Base-by-base conservation (phyloP, 192 early-diverging fungal species). In the Phycomyces blakesleeanus region DNA sequence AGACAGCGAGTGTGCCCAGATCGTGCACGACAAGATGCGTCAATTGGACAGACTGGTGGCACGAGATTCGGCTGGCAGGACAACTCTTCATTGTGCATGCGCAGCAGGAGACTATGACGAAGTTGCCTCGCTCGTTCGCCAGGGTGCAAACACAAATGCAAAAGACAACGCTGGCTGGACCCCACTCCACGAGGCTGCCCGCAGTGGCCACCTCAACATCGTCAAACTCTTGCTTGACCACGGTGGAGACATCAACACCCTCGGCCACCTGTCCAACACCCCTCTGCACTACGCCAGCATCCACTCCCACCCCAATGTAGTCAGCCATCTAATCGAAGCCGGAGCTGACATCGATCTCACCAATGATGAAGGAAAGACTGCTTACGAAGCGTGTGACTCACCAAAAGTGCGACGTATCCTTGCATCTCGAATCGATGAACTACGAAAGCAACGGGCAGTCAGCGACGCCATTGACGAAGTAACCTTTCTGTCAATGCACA, bases 261-360 rank as follows among this genome's bases (percentile, higher is more conserved):
- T 75, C 18, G 89, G 86, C 12, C 75, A 83, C 47, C 80, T 82
- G 11, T 76, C 78, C 16, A 75, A 83, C 44, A 88, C 87, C 5
- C 82, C 85, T 5, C 66, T 91, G 20, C 89, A 91, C 52, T 78
- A 88, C 22, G 87, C 89, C 8, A 80, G 85, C 21, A 75, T 84
- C 20, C 78, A 83, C 49, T 82, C 79, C 1, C 78, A 85, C 47
- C 68, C 56, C 21, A 66, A 70, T 24, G 69, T 85, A 21, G 77
- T 85, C 5, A 54, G 53, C 14, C 54, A 75, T 26, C 57, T 85
- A 14, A 66, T 85, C 14, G 73, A 77, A 39, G 68, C 71, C 49
- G 78, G 78, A 25, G 81, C 83, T 2, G 77, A 85, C 40, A 59
- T 73, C 0, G 63, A 79, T 27, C 63, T 72, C 51, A 68, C 63